phyloP scores from a whole-genome alignment of 805 yeast genomes.

The Candida coleopterorum region DNA sequence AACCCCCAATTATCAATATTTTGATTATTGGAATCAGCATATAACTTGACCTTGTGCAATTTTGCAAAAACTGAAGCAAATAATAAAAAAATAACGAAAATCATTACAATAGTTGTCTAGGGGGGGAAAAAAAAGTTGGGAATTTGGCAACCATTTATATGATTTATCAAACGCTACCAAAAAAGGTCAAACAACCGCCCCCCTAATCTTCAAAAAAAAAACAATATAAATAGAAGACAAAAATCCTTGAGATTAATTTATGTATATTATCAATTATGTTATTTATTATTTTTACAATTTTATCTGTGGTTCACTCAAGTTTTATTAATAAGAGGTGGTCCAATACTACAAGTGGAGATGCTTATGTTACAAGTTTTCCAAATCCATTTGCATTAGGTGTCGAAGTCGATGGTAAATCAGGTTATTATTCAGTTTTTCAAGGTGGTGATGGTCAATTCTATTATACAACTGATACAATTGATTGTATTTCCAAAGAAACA shows the following conservation, averaged over 20 bases:
- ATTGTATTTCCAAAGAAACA: background rate
- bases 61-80: conserved; percentile 7
- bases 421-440: background rate
- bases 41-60: conserved; percentile 15
- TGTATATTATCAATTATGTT: background rate
- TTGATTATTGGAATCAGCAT: conserved; percentile 20
- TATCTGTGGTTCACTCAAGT: background rate
- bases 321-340: conserved; percentile 3
- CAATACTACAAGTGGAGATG: background rate
- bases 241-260: no score
- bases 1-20: conserved; percentile 25
- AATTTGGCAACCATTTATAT: no score
- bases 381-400: conserved; percentile 2
- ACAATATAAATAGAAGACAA: no score
- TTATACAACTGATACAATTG: conserved; percentile 1
- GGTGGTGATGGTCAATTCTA: conserved; percentile 3
- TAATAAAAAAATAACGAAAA: background rate
- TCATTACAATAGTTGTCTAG: background rate
- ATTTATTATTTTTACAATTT: background rate
- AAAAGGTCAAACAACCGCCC: no score
- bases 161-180: no score
- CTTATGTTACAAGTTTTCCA: conserved; percentile 1
- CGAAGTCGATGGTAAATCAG: background rate
- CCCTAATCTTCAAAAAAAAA: no score
- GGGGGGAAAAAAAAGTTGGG: background rate